Conservation (phyloP, 257 asterid genomes). For the Solanum gandarillasii region DNA sequence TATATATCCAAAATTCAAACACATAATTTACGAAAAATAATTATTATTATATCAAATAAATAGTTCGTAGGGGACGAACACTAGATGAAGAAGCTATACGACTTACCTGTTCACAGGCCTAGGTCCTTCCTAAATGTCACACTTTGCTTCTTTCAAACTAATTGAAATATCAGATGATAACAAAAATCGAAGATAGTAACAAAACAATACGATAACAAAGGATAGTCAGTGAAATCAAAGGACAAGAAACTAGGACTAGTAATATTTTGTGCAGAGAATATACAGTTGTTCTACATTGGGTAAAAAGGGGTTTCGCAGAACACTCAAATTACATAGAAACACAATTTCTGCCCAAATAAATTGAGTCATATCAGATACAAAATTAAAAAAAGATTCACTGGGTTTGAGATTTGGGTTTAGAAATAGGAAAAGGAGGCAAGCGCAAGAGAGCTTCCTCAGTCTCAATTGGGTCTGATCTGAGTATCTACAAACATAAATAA, state of each 20-base stretch:
- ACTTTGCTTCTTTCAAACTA: no score
- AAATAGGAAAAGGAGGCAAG: constrained; percentile 61
- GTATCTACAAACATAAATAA: constrained; percentile 26
- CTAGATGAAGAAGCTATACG: no score
- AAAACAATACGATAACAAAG: neutral
- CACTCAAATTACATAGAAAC: neutral
- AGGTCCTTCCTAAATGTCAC: no score
- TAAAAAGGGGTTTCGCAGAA: neutral
- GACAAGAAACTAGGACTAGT: neutral
- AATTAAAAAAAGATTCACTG: neutral
- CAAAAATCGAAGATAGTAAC: neutral
- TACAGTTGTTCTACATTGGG: neutral
- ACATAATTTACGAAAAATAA: no score
- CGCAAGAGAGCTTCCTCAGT: constrained; percentile 85
- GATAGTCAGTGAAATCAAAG: neutral
- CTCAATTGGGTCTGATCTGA: constrained; percentile 85
- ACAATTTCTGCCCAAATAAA: neutral
- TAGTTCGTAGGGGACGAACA: no score
- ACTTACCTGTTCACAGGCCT: no score
- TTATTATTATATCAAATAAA: no score
- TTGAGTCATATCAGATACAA: neutral
- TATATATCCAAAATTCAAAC: no score
- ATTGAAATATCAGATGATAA: no score
- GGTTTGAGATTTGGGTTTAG: constrained; percentile 4
- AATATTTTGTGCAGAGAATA: no score